Evolutionary conservation across 2,329 filamentous ascomycete species (phyloP).

Genomic region (Plectosphaerella sp.): DNA sequence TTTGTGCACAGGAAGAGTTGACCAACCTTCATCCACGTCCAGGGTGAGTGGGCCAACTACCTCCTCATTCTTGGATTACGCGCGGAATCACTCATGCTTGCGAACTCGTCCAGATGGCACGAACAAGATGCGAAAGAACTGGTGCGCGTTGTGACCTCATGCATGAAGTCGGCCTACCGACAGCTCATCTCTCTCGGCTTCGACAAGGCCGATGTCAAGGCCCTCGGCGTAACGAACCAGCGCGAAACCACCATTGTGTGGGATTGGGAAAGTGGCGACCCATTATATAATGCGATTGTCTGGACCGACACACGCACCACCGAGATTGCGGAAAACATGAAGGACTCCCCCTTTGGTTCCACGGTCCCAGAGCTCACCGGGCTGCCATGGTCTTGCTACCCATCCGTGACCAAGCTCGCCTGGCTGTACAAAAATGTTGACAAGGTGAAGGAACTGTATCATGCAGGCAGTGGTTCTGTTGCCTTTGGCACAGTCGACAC

Average conservation of each 20-base stretch:
- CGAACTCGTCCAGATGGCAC: conserved; percentile 62
- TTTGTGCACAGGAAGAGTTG: conserved; percentile 83
- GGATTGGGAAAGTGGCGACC: conserved; percentile 76
- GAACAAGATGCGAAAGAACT: conserved; percentile 82
- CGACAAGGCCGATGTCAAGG: conserved; percentile 62
- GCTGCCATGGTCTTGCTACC: conserved; percentile 82
- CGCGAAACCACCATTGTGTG: conserved; percentile 84
- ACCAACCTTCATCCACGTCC: conserved; percentile 79
- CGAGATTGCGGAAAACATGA: conserved; percentile 64
- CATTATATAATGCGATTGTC: conserved; percentile 79
- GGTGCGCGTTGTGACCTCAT: conserved; percentile 68
- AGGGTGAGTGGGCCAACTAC: conserved; percentile 54
- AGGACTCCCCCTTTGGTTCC: conserved; percentile 13
- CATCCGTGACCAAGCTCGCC: conserved; percentile 77
- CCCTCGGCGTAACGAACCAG: conserved; percentile 85
- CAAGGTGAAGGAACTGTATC: conserved; percentile 68
- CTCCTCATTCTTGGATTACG: conserved; percentile 3
- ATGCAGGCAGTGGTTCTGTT: conserved; percentile 57
- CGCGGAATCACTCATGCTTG: background rate
- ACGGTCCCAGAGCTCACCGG: conserved; percentile 57
- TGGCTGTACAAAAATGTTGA: conserved; percentile 75
- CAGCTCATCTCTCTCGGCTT: conserved; percentile 69
- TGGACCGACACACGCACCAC: conserved; percentile 85
- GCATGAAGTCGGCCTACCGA: conserved; percentile 72
- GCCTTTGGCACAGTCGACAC: conserved; percentile 85